Conservation (phyloP, 2,329 filamentous ascomycete species). For the Pyricularia sp. region DNA sequence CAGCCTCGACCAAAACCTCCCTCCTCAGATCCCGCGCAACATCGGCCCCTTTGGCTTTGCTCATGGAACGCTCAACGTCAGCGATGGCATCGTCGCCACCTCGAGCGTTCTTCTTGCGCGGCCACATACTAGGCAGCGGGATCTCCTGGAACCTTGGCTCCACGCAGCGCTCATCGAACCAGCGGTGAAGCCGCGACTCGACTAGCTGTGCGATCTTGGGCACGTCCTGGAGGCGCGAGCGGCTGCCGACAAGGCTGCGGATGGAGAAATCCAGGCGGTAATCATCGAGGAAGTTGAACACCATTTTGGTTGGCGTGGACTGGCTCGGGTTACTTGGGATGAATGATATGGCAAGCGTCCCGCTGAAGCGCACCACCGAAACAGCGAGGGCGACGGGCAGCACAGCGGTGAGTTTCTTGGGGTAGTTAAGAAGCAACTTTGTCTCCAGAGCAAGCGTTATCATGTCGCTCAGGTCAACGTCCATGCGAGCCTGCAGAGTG, state of each 20-base stretch:
- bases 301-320: conserved; percentile 75
- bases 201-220: conserved; percentile 82
- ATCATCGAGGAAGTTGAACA: conserved; percentile 88
- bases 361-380: conserved; percentile 87
- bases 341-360: conserved; percentile 87
- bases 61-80: conserved; percentile 36
- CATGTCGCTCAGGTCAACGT: conserved; percentile 93
- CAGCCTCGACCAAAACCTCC: conserved; percentile 35
- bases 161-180: conserved; percentile 82
- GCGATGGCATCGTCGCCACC: conserved; percentile 47
- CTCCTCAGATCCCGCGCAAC: conserved; percentile 37
- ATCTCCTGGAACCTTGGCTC: conserved; percentile 85
- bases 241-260: conserved; percentile 67
- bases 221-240: conserved; percentile 74
- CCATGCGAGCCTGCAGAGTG: conserved; percentile 86
- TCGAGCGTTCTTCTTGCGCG: conserved; percentile 72
- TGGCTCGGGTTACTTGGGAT: conserved; percentile 65
- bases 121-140: conserved; percentile 73
- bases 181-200: conserved; percentile 68
- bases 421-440: conserved; percentile 88
- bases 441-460: conserved; percentile 93
- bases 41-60: conserved; percentile 46
- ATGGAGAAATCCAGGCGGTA: conserved; percentile 79
- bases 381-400: conserved; percentile 88
- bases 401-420: conserved; percentile 78